Evolutionary conservation across 2,329 filamentous ascomycete genomes (phyloP).

Genomic region (Mycosphaerella arachidis): DNA sequence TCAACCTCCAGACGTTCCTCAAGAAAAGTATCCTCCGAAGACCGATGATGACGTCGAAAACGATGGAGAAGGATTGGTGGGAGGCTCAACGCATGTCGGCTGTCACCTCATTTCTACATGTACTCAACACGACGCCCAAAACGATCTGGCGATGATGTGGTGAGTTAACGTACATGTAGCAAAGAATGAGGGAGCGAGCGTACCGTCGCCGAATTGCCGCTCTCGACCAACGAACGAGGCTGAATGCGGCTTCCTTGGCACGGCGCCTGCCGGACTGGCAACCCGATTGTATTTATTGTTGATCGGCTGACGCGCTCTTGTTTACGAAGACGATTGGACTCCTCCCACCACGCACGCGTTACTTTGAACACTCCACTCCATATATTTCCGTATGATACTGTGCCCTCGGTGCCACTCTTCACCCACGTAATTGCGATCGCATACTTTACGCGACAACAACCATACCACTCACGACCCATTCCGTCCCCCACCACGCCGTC

Average conservation of each 20-base stretch:
- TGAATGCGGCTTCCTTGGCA: neutral
- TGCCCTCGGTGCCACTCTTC: neutral
- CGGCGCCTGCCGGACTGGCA: neutral
- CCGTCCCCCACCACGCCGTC: neutral
- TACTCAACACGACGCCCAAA: neutral
- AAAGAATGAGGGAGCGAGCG: no score
- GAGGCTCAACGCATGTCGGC: neutral
- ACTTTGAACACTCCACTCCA: constrained; percentile 5
- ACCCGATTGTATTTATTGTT: neutral
- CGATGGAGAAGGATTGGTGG: neutral
- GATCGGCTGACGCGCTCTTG: neutral
- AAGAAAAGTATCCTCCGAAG: neutral
- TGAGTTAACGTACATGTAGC: no score
- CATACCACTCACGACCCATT: constrained; percentile 25
- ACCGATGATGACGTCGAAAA: neutral
- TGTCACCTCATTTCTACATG: neutral
- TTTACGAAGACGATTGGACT: neutral
- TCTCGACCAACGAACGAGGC: no score
- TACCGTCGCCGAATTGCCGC: no score
- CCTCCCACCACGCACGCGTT: neutral
- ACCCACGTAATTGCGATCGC: constrained; percentile 39
- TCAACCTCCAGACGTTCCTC: neutral
- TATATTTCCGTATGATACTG: constrained; percentile 3
- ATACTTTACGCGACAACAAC: constrained; percentile 44
- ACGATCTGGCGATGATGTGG: no score